These are phyloP conservation scores for Salix arbutifolia DNA, from an alignment of 345 rosid genomes.

Conservation along the genomic window DNA sequence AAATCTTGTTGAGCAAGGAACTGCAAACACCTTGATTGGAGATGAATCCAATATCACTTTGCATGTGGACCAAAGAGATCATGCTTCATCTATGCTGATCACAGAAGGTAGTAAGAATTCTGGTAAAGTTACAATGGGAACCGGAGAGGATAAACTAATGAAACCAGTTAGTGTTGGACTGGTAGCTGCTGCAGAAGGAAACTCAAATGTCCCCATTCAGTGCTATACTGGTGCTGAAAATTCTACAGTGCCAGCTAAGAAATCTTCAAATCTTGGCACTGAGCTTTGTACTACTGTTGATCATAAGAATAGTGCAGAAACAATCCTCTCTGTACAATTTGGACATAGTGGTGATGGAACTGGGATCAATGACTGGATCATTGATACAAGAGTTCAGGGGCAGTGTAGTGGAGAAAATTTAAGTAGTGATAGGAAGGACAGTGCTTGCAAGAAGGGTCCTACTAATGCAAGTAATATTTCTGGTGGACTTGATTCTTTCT, in stretches of 20 bases:
- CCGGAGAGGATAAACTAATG: slow-evolving; percentile 32
- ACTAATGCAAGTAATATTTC: slow-evolving; percentile 48
- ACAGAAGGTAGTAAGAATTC: slow-evolving; percentile 31
- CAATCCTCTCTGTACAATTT: slow-evolving; percentile 7
- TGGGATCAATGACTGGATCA: slow-evolving; percentile 7
- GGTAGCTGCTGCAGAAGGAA: slow-evolving; percentile 36
- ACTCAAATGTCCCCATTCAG: slow-evolving; percentile 24
- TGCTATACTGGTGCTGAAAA: slow-evolving; percentile 17
- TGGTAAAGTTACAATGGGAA: slow-evolving; percentile 26
- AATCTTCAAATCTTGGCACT: slow-evolving; percentile 4
- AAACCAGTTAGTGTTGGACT: slow-evolving; percentile 31
- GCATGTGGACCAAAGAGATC: slow-evolving; percentile 30
- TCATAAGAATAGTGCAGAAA: slow-evolving; percentile 18
- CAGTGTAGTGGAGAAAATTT: slow-evolving; percentile 15
- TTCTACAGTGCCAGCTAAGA: slow-evolving; percentile 26
- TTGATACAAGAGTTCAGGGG: slow-evolving; percentile 13
- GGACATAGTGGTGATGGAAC: slow-evolving; percentile 24
- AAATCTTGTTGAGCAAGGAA: slow-evolving; percentile 33
- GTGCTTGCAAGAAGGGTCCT: slow-evolving; percentile 60
- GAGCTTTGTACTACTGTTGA: slow-evolving; percentile 5
- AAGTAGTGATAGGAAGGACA: slow-evolving; percentile 31
- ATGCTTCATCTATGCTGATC: slow-evolving; percentile 24
- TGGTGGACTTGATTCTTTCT: slow-evolving; percentile 87
- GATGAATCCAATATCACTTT: slow-evolving; percentile 25
- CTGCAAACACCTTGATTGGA: slow-evolving; percentile 22